A percentile compares a stretch with the other conserved stretches of the same genome.
phyloP scores from a whole-genome alignment of 2,329 filamentous ascomycete genomes.

The Aureobasidium pullulans region DNA sequence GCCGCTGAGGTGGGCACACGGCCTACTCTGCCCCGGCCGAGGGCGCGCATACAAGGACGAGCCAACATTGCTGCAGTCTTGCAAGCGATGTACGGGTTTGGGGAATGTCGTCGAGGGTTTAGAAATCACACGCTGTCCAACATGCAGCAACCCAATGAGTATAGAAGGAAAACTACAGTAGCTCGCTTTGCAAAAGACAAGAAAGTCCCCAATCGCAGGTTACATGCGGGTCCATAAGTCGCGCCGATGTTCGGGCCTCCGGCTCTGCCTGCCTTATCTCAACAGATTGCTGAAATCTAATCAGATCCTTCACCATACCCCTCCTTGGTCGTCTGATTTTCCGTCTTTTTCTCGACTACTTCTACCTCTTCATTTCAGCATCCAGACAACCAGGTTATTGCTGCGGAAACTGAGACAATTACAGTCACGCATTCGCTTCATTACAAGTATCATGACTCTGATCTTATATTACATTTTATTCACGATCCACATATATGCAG shows the following conservation, averaged over 20 bases:
- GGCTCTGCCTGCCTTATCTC: background rate
- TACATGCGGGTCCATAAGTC: background rate
- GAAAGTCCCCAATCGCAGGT: background rate
- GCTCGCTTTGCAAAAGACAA: conserved; percentile 1
- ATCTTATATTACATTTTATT: background rate
- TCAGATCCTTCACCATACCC: conserved; percentile 1
- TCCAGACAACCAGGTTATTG: too few species aligned
- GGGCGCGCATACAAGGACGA: conserved; percentile 12
- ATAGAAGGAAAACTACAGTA: background rate
- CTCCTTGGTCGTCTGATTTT: background rate
- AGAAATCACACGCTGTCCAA: background rate
- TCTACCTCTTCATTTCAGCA: background rate
- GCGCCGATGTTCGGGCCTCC: background rate
- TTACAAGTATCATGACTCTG: background rate
- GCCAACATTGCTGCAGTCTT: conserved; percentile 7
- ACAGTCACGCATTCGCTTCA: background rate
- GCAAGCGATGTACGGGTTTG: background rate
- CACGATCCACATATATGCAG: conserved; percentile 1
- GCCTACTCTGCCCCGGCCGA: background rate
- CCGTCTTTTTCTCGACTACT: background rate
- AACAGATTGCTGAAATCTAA: background rate
- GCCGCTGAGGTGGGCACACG: background rate
- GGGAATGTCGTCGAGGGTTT: background rate
- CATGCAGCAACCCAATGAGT: conserved; percentile 14
- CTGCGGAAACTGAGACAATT: too few species aligned